Evolutionary conservation across 768 basidiomycete genomes (phyloP).

Genomic region (Lactarius akahatsu): DNA sequence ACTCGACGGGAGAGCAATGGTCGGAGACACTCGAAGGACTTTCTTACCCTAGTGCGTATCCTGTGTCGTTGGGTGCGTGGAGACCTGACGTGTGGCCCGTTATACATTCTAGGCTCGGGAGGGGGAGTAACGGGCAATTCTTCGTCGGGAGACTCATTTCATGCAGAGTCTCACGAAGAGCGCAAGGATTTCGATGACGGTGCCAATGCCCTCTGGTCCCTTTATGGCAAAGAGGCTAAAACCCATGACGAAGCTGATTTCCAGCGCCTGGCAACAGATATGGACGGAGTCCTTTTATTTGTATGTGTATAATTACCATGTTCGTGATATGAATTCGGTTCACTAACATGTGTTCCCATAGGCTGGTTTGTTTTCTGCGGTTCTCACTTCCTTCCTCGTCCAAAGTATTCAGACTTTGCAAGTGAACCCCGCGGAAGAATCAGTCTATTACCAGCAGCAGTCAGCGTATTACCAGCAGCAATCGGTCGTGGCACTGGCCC

Average conservation of each 20-base stretch:
- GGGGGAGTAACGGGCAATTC: background rate
- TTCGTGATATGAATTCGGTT: background rate
- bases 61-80: background rate
- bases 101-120: background rate
- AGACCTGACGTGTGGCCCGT: background rate
- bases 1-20: no score
- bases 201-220: background rate
- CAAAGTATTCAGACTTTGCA: background rate
- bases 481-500: background rate
- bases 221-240: background rate
- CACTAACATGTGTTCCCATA: background rate
- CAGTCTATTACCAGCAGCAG: background rate
- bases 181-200: background rate
- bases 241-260: background rate
- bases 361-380: background rate
- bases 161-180: background rate
- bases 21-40: background rate
- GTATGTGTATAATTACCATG: background rate
- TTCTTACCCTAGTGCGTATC: background rate
- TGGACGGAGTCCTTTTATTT: background rate
- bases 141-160: background rate
- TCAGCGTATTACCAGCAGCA: background rate
- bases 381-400: background rate
- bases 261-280: no score
- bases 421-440: background rate